Conservation (phyloP, 495 filamentous ascomycete genomes). For the Aspergillus bertholletiae region DNA sequence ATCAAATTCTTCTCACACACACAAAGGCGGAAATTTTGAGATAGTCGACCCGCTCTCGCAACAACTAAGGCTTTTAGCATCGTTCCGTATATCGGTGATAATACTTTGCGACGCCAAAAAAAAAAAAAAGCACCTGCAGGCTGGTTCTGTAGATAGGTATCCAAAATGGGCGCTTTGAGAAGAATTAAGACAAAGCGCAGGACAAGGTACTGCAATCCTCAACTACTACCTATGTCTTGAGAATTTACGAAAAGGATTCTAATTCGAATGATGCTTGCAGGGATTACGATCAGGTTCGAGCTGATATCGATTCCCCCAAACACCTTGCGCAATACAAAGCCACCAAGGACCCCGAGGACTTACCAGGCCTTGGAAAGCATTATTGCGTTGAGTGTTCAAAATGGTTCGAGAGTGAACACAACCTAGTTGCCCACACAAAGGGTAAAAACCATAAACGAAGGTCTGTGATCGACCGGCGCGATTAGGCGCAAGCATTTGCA, state of each 20-base stretch:
- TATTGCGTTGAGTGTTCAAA: conserved; percentile 96
- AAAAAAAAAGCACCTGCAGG: neutral
- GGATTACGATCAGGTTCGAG: conserved; percentile 84
- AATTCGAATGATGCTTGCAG: conserved; percentile 34
- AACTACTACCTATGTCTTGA: neutral
- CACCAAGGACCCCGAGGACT: conserved; percentile 76
- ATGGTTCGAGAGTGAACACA: conserved; percentile 88
- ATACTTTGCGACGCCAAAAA: conserved; percentile 22
- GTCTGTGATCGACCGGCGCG: conserved; percentile 43
- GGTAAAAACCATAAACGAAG: conserved; percentile 91
- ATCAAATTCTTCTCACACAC: conserved; percentile 22
- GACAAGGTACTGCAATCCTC: conserved; percentile 44
- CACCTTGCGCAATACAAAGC: conserved; percentile 76
- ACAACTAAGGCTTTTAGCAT: conserved; percentile 20
- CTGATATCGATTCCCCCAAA: conserved; percentile 69
- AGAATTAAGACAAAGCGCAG: conserved; percentile 57
- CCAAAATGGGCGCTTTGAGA: conserved; percentile 53
- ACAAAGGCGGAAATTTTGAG: conserved; percentile 32
- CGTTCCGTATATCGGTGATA: conserved; percentile 45
- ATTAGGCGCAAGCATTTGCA: neutral
- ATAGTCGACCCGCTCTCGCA: conserved; percentile 29
- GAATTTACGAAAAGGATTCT: neutral
- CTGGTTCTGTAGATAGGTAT: conserved; percentile 17
- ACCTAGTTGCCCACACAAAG: conserved; percentile 68
- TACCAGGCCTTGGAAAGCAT: conserved; percentile 75